phyloP scores from a whole-genome alignment of 2,329 filamentous ascomycete genomes.

The Hypocrella siamensis region DNA sequence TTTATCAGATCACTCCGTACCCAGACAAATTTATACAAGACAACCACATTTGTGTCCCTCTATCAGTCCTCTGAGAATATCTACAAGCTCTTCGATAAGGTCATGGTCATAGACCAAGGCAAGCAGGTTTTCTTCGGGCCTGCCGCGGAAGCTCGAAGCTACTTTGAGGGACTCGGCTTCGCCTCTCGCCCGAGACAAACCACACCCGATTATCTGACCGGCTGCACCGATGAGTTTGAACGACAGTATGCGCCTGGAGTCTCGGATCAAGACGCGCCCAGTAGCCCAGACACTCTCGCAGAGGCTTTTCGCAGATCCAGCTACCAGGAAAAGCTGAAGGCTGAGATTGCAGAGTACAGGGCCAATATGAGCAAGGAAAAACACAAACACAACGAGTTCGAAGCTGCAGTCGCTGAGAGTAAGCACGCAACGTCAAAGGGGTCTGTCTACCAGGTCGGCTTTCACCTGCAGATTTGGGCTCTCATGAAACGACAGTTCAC shows the following conservation, averaged over 20 bases:
- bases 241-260: constrained; percentile 57
- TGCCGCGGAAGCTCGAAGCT: constrained; percentile 46
- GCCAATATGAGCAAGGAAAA: constrained; percentile 46
- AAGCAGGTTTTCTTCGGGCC: constrained; percentile 65
- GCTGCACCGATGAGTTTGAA: constrained; percentile 73
- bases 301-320: constrained; percentile 54
- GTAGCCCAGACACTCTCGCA: constrained; percentile 48
- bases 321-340: constrained; percentile 36
- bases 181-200: constrained; percentile 61
- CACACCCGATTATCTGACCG: constrained; percentile 67
- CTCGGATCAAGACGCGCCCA: constrained; percentile 50
- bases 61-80: constrained; percentile 79
- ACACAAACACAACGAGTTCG: constrained; percentile 60
- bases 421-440: constrained; percentile 62
- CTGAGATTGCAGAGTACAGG: constrained; percentile 57
- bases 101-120: constrained; percentile 64
- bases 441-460: constrained; percentile 72
- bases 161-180: constrained; percentile 68
- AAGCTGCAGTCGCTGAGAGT: constrained; percentile 56
- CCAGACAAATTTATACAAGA: constrained; percentile 71
- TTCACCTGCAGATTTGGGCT: constrained; percentile 69
- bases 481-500: constrained; percentile 72
- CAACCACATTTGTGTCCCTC: constrained; percentile 69
- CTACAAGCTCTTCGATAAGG: constrained; percentile 68
- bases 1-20: constrained; percentile 57